Evolutionary conservation across 2,329 filamentous ascomycete species (phyloP).

Genomic region (Calonectria pteridis): DNA sequence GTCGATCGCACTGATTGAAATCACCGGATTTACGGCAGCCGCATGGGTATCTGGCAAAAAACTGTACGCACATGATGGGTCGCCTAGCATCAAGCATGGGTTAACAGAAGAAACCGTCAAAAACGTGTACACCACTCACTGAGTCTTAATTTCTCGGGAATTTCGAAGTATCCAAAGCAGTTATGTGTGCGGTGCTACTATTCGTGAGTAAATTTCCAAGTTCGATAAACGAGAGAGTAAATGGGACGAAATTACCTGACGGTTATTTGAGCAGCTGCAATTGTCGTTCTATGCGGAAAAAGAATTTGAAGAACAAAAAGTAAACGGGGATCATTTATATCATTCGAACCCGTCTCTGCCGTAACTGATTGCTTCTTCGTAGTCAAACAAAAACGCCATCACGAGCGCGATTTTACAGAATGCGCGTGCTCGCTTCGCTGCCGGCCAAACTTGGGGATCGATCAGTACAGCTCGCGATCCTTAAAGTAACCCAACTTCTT

Average conservation of each 20-base stretch:
- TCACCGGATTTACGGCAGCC: too few species aligned
- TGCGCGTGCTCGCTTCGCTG: neutral
- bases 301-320: neutral
- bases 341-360: too few species aligned
- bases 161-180: too few species aligned
- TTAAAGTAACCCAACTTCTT: neutral
- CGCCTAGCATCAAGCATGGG: too few species aligned
- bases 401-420: neutral
- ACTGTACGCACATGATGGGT: too few species aligned
- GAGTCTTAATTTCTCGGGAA: too few species aligned
- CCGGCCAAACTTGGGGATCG: neutral
- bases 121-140: too few species aligned
- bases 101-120: too few species aligned
- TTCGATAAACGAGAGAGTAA: neutral
- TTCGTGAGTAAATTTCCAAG: neutral
- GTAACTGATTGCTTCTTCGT: too few species aligned
- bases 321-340: neutral
- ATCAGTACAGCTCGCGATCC: neutral
- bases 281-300: neutral
- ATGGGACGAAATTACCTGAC: neutral
- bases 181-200: too few species aligned
- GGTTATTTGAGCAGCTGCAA: neutral
- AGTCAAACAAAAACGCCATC: neutral
- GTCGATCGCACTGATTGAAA: too few species aligned
- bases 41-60: too few species aligned